These are phyloP conservation scores for Ascochyta koolunga DNA, from an alignment of 2,329 filamentous ascomycete species.

Conservation along the genomic window DNA sequence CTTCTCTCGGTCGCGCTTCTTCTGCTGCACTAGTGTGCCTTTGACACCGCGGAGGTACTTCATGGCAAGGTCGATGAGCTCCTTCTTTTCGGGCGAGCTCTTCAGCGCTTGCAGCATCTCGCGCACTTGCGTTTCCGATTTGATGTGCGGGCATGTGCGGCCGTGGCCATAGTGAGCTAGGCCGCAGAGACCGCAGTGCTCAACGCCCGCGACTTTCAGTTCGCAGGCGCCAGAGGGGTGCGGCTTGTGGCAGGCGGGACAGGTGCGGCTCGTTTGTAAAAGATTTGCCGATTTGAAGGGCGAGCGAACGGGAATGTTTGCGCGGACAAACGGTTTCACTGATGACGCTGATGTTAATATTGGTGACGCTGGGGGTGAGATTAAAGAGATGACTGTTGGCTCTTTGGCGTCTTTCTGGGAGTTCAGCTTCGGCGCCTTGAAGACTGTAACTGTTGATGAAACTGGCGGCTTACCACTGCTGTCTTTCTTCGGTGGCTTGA, in stretches of 20 bases:
- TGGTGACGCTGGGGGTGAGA: slow-evolving; percentile 4
- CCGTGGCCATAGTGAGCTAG: slow-evolving; percentile 66
- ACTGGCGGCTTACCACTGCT: slow-evolving; percentile 10
- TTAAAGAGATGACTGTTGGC: slow-evolving; percentile 1
- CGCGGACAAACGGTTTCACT: slow-evolving; percentile 46
- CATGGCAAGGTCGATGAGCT: slow-evolving; percentile 60
- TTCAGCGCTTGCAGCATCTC: slow-evolving; percentile 69
- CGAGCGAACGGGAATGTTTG: slow-evolving; percentile 33
- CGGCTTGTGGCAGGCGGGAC: slow-evolving; percentile 60
- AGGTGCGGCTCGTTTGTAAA: slow-evolving; percentile 41
- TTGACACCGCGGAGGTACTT: slow-evolving; percentile 65
- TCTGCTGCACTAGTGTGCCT: slow-evolving; percentile 60
- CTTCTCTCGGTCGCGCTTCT: slow-evolving; percentile 52
- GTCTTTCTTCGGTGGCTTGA: background rate
- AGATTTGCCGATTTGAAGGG: slow-evolving; percentile 32
- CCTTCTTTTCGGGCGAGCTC: slow-evolving; percentile 60
- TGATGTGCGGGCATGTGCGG: slow-evolving; percentile 66
- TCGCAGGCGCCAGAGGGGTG: slow-evolving; percentile 66
- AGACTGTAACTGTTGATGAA: slow-evolving; percentile 1
- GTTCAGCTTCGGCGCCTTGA: slow-evolving; percentile 2
- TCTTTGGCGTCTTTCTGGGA: slow-evolving; percentile 2
- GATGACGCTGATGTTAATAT: slow-evolving; percentile 19
- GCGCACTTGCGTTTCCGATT: slow-evolving; percentile 66
- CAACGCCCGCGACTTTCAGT: slow-evolving; percentile 63
- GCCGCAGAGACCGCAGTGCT: slow-evolving; percentile 67